Evolutionary conservation across 768 basidiomycete genomes (phyloP), one percentile per base, ranked within the genome.

Genomic region (Cystobasidium onofrii): DNA sequence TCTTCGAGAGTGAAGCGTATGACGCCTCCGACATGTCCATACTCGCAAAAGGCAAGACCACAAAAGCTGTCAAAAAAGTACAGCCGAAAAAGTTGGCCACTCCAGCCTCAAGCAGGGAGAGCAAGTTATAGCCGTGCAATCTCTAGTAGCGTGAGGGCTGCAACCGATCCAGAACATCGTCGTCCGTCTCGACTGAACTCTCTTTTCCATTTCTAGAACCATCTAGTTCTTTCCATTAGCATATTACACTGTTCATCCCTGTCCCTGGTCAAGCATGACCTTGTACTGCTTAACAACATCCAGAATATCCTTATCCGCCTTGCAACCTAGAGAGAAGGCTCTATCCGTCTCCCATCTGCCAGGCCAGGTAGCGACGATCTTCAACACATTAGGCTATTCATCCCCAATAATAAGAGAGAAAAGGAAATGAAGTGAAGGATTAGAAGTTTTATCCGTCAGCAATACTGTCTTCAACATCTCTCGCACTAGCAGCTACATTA

Each of bases 231-330:
- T 29, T n/a, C n/a, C n/a, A n/a, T n/a, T n/a, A n/a, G n/a, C n/a
- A n/a, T n/a, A 29, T 10, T n/a, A 7, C 20, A 9, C 17, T 29
- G 31, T 9, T 60, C 15, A 60, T 29, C 69, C 69, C 33, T 44
- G 29, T 13, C 69, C 69, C 33, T 60, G 52, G 41, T 71, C 69
- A 23, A 71, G 54, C 54, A 41, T 46, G 15, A 27, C 34, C 55
- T 71, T 55, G 54, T 71, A 71, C 69, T 71, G 69, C 55, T 71
- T 33, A 10, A 71, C 69, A n/a, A 60, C 69, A 71, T 55, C 50
- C 10, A 71, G 69, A 34, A 71, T 57, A 44, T 39, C 27, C 50
- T 52, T 36, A 25, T 71, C 69, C 17, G 33, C 33, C 69, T 71
- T 55, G 36, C 69, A 71, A 17, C 69, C 69, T 1, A 71, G 69